phyloP scores from a whole-genome alignment of 1,139 yeast species.

The Debaryomyces singareniensis region DNA sequence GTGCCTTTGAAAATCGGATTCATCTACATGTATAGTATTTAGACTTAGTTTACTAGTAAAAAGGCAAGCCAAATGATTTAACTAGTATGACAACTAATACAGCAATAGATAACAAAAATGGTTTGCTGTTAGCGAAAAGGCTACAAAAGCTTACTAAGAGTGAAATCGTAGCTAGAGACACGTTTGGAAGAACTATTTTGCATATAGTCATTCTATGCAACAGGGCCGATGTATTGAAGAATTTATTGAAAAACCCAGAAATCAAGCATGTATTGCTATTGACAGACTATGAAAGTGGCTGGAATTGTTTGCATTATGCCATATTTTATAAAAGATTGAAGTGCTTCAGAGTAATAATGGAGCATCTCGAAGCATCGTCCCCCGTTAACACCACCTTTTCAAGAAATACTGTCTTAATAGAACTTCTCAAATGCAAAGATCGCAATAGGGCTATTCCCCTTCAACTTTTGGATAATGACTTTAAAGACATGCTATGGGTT shows the following conservation, averaged over 20 bases:
- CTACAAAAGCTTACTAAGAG: slow-evolving; percentile 29
- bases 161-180: slow-evolving; percentile 51
- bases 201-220: slow-evolving; percentile 55
- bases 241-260: slow-evolving; percentile 43
- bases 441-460: slow-evolving; percentile 61
- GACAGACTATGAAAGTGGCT: slow-evolving; percentile 71
- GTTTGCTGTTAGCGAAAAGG: slow-evolving; percentile 6
- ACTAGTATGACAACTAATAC: slow-evolving; percentile 10
- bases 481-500: slow-evolving; percentile 33
- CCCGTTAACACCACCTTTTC: slow-evolving; percentile 10
- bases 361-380: slow-evolving; percentile 17
- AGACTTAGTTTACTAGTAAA: not conserved
- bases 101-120: slow-evolving; percentile 5
- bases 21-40: too few relatives aligned
- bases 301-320: slow-evolving; percentile 76
- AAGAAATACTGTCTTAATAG: slow-evolving; percentile 19
- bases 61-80: slow-evolving; percentile 11
- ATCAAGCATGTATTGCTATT: slow-evolving; percentile 28
- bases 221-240: slow-evolving; percentile 38
- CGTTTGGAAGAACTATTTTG: slow-evolving; percentile 66
- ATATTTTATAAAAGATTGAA: slow-evolving; percentile 53
- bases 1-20: not conserved
- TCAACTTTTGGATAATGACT: slow-evolving; percentile 46
- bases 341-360: slow-evolving; percentile 48
- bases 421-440: slow-evolving; percentile 54